phyloP scores from a whole-genome alignment of 1,284 basidiomycete genomes.

The Cryptococcus depauperatus region DNA sequence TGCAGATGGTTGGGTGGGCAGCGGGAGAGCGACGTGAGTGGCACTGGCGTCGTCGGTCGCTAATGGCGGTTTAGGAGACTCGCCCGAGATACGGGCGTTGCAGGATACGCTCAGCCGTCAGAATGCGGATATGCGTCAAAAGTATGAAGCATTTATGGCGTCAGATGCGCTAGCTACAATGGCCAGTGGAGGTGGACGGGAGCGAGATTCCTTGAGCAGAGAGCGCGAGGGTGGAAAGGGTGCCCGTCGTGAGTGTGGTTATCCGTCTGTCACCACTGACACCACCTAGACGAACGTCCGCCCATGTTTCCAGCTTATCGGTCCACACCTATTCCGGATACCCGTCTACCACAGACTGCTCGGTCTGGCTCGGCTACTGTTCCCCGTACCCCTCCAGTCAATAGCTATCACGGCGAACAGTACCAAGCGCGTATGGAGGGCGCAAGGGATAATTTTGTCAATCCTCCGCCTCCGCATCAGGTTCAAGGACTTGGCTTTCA shows the following conservation, averaged over 20 bases:
- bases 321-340: neutral
- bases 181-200: conserved; percentile 7
- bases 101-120: conserved; percentile 23
- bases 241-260: no score
- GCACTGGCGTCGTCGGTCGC: neutral
- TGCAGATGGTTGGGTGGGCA: conserved; percentile 30
- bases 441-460: neutral
- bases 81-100: conserved; percentile 16
- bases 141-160: conserved; percentile 26
- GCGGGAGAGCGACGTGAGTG: conserved; percentile 19
- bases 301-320: neutral
- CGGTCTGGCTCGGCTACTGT: neutral
- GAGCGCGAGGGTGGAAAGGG: conserved; percentile 2
- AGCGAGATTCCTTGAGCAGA: neutral
- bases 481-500: neutral
- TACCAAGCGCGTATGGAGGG: neutral
- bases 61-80: neutral
- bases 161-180: conserved; percentile 19
- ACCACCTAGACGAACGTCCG: neutral
- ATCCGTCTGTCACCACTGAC: neutral
- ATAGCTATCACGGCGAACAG: neutral
- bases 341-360: neutral
- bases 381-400: conserved; percentile 1
- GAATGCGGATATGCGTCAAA: conserved; percentile 18
- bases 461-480: neutral